Evolutionary conservation across 1,284 basidiomycete genomes (phyloP), one percentile per base, ranked within the genome.

Genomic region (Papiliotrema flavescens): DNA sequence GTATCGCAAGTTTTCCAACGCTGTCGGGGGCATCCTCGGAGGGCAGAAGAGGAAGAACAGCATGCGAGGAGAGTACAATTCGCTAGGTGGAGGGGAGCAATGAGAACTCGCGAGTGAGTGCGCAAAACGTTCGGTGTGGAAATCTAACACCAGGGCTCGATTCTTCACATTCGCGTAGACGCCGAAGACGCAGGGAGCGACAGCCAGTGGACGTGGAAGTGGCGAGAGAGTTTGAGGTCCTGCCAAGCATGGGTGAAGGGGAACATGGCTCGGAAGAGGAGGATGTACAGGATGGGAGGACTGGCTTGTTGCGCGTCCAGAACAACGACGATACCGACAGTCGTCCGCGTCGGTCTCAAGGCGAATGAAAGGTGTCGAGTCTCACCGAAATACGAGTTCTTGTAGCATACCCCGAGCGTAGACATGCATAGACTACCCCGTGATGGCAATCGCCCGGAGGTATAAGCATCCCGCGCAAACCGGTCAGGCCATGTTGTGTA

Each of bases 41-140:
- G 74, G 80, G n/a, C 41, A 28, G 3, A 55, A 46, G 44, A 67
- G 76, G 24, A 78, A 76, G 52, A 71, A 66, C 13, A 73, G 80
- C 55, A 73, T 59, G 35, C 50, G 67, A 22, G 73, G 70, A 9
- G 64, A 64, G 19, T 88, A 88, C 69, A 78, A 81, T 60, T 80
- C 83, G 51, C 82, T 87, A 51, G 75, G 71, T 40, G 47, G 51
- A 76, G 73, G 22, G 39, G 81, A 83, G 39, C 82, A 85, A 81
- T 86, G 85, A 83, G 83, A 84, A 84, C 78, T 84, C 79, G 80
- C 80, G 84, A 84, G 83, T 76, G 59, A 64, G 71, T 65, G 23
- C 26, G 13, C 13, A 4, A n/a, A 2, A 32, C 17, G 47, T 15
- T 32, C 28, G 6, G 28, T 11, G 6, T 5, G 6, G 28, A 11